phyloP scores from a whole-genome alignment of 495 filamentous ascomycete species.

The Hyaloscypha bicolor region DNA sequence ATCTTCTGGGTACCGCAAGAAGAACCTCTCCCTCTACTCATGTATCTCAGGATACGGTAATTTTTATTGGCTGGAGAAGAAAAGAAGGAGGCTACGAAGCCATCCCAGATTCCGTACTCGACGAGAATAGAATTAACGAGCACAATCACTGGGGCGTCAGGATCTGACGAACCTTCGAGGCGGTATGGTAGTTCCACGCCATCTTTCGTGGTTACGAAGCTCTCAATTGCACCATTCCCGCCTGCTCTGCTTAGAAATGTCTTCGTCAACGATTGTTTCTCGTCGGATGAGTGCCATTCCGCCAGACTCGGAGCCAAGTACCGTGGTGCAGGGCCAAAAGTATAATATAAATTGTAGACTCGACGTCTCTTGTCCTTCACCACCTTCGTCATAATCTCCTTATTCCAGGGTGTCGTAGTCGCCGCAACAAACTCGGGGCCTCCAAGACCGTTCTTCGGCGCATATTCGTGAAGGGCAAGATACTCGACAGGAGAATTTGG shows the following conservation, averaged over 20 bases:
- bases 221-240: constrained; percentile 55
- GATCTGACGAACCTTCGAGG: constrained; percentile 70
- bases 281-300: constrained; percentile 51
- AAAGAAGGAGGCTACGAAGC: constrained; percentile 62
- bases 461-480: constrained; percentile 72
- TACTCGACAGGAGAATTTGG: constrained; percentile 54
- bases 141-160: constrained; percentile 66
- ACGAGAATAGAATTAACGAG: constrained; percentile 78
- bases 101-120: constrained; percentile 75
- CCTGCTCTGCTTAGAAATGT: constrained; percentile 49
- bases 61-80: constrained; percentile 57
- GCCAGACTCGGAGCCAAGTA: constrained; percentile 50
- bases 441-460: constrained; percentile 61
- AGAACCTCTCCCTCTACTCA: constrained; percentile 61
- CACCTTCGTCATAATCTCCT: constrained; percentile 55
- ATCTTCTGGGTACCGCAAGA: constrained; percentile 49
- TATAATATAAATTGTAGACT: constrained; percentile 72
- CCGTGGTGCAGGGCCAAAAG: constrained; percentile 73
- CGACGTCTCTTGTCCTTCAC: constrained; percentile 58
- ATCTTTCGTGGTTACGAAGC: constrained; percentile 67
- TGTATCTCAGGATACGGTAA: constrained; percentile 72
- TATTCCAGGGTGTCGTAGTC: constrained; percentile 57
- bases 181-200: constrained; percentile 68
- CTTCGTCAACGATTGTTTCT: constrained; percentile 39
- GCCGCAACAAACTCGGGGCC: constrained; percentile 65